Base-by-base conservation (phyloP, 306 rosid species). In the Ormosia emarginata region DNA sequence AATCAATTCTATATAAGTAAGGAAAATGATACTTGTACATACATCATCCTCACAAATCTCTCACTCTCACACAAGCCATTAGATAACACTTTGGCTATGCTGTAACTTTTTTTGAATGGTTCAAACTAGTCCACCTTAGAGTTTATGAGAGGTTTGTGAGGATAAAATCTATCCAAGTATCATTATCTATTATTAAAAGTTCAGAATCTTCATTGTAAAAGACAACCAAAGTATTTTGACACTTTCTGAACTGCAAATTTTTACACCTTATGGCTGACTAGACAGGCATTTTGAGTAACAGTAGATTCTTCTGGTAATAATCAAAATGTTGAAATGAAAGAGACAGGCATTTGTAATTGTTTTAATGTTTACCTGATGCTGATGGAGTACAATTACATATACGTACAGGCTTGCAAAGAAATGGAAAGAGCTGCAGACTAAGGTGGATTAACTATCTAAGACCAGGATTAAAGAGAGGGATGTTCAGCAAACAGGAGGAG, bases 401-500 rank as follows among this genome's bases (percentile, higher is more conserved):
- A 37, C 85, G 10, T 72, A 40, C 89, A 95, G 99, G 92, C 3
- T 80, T 95, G 86, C 97, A 90, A 64, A 95, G 99, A 71, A 93
- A 93, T 84, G 99, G 99, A 79, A 95, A 95, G 79, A 95, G 99
- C 74, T 95, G 99, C 79, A 90, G 99, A 85, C 57, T 93, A 69
- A 92, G 99, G 83, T 95, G 99, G 99, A 95, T 93, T 43, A 95
- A 93, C 66, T 95, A 95, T 82, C 63, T 93, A 41, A 92, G 99
- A 85, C 98, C 99, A 67, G 99, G 99, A 43, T 79, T 95, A 53
- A 95, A 92, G 87, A 83, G 90, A 84, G 99, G 99, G 39, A 79
- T 80, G 78, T 90, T 95, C 83, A 86, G 78, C 87, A 90, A 90
- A 79, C 90, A 87, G n/a, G 99, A 95, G 82, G 96, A 93, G 75